Evolutionary conservation across 2,329 filamentous ascomycete species (phyloP), one percentile per base, ranked within the genome.

Genomic region (Penicillium fuscoglaucum): DNA sequence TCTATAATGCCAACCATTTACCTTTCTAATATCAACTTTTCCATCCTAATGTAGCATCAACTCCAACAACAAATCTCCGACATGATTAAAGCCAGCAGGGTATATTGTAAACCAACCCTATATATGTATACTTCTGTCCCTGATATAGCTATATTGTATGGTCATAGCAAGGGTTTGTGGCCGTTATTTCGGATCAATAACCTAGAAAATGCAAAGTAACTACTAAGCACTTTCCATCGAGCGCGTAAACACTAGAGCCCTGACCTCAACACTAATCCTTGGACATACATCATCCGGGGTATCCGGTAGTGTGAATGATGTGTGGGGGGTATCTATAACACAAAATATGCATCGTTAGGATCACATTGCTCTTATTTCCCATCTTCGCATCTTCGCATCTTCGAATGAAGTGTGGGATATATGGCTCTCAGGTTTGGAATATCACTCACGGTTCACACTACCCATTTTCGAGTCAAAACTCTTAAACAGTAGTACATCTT

Each of bases 241-340:
- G 9, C n/a, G 37, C 37, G 37, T 39, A 19, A 57, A 59, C 3
- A 59, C 48, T 17, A 59, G 37, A 52, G 57, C 57, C n/a, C 57
- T 59, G 15, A 57, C 47, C 48, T 59, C 57, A 24, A 57, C 57
- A 47, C 57, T 59, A 5, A 57, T 31, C 43, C 57, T 59, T n/a
- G 37, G 37, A n/a, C 37, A n/a, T 39, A n/a, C n/a, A 39, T 39
- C 37, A 19, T 12, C 17, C 37, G n/a, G 37, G 37, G 37, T 19
- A 39, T 39, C 37, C 9, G 37, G n/a, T n/a, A 39, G 37, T 39
- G n/a, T 19, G 37, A 39, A 31, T 39, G 57, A 57, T 15, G 53
- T 52, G 33, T 59, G 57, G 7, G 57, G 52, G 17, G 47, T 15
- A 57, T 57, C 37, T 39, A 39, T 39, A 39, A 39, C 17, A 39